Conservation (phyloP, 2,329 filamentous ascomycete genomes). For the Sphaerostilbella broomeana region DNA sequence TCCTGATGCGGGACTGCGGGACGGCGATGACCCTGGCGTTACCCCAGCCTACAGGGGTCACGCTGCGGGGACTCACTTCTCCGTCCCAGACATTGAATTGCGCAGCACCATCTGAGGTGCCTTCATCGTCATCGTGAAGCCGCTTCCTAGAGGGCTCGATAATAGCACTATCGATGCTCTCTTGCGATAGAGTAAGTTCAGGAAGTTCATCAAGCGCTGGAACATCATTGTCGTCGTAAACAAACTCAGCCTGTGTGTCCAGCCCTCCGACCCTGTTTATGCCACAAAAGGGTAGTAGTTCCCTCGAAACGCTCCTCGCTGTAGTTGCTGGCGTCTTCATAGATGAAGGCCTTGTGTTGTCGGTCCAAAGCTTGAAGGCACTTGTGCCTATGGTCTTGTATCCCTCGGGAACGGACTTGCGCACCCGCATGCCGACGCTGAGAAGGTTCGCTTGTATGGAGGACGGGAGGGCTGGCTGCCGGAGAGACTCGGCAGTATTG, state of each 20-base stretch:
- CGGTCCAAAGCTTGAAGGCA: conserved; percentile 46
- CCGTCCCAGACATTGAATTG: conserved; percentile 28
- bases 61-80: conserved; percentile 34
- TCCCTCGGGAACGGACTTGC: conserved; percentile 87
- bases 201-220: conserved; percentile 36
- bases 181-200: conserved; percentile 49
- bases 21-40: conserved; percentile 43
- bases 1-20: conserved; percentile 31
- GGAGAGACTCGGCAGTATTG: conserved; percentile 18
- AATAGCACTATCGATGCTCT: conserved; percentile 38
- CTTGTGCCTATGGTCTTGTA: conserved; percentile 66
- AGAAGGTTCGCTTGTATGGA: conserved; percentile 76
- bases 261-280: conserved; percentile 68
- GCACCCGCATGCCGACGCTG: conserved; percentile 86
- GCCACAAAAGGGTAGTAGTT: conserved; percentile 75
- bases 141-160: conserved; percentile 39
- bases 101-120: conserved; percentile 22
- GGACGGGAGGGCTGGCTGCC: conserved; percentile 50
- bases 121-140: conserved; percentile 38
- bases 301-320: conserved; percentile 36
- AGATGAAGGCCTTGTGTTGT: conserved; percentile 18
- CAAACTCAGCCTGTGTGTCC: conserved; percentile 47
- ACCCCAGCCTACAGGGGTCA: conserved; percentile 31
- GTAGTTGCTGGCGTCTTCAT: conserved; percentile 10
- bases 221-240: conserved; percentile 21